These are phyloP conservation scores for Salvia rosmarinus DNA, from an alignment of 257 asterid species.

Conservation along the genomic window DNA sequence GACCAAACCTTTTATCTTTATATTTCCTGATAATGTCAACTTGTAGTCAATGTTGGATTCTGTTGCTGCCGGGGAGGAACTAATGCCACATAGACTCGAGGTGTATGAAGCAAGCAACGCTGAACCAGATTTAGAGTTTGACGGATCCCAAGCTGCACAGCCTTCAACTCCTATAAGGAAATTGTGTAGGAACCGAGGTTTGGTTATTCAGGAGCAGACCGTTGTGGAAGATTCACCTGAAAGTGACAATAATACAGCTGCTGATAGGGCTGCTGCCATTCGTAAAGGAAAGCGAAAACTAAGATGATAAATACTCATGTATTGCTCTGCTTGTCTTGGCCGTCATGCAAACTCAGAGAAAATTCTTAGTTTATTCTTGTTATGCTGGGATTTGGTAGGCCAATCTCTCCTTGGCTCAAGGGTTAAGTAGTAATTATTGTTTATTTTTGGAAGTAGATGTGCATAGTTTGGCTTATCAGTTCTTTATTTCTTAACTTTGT, in stretches of 20 bases:
- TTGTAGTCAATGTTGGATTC: slow-evolving; percentile 76
- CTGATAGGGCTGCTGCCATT: slow-evolving; percentile 54
- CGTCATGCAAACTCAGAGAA: not conserved
- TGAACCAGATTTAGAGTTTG: slow-evolving; percentile 36
- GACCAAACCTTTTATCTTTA: not conserved
- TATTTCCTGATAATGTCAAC: slow-evolving; percentile 11
- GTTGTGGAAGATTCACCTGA: slow-evolving; percentile 88
- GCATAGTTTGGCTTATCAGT: slow-evolving; percentile 6
- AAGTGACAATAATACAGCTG: slow-evolving; percentile 42
- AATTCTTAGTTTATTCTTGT: not conserved
- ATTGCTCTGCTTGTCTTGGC: not conserved
- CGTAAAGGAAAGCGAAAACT: slow-evolving; percentile 76
- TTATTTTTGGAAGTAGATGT: slow-evolving; percentile 27
- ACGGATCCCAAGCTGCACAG: slow-evolving; percentile 44
- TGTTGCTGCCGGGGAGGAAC: slow-evolving; percentile 72
- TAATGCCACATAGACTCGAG: slow-evolving; percentile 79
- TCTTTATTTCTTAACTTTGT: not conserved
- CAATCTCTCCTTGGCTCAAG: slow-evolving; percentile 39
- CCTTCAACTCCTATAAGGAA: slow-evolving; percentile 90
- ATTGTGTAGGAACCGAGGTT: slow-evolving; percentile 80
- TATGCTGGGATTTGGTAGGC: slow-evolving; percentile 19
- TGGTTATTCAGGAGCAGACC: slow-evolving; percentile 79
- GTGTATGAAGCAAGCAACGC: slow-evolving; percentile 23
- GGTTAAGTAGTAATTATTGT: not conserved
- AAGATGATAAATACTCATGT: slow-evolving; percentile 17